Base-by-base conservation (phyloP, 2,329 filamentous ascomycete species). In the Colletotrichum musicola region DNA sequence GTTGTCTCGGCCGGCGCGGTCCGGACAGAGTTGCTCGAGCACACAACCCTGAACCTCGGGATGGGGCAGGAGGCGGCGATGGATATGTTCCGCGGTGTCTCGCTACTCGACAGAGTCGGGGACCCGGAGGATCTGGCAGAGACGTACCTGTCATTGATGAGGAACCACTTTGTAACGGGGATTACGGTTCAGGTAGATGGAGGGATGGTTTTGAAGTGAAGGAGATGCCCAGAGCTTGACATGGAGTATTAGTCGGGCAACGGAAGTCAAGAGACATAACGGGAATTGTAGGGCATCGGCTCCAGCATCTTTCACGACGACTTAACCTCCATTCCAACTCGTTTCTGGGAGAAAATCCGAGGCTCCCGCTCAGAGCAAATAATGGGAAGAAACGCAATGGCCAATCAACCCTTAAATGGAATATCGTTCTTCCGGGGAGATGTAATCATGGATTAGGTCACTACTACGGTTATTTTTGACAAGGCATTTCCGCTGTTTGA, bases 1-100 rank as follows among this genome's bases (percentile, higher is more conserved):
- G 74, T 85, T 0, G 86, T 92, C 1, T 81, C 78, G 61, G 88
- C 89, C 0, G 90, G 90, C 0, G 79, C 81, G 0, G 81, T 87
- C 0, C 75, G 82, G 46, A 89, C 87, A 6, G 81, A 82, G 49
- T 62, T 85, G 35, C 73, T 77, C 56, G 59, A 72, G 0, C 16
- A 38, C 16, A 9, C 12, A 1, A 47, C 35, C 2, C n/a, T 27
- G 61, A 58, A 46, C 1, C 38, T 71, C n/a, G 69, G 68, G 44
- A 61, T 40, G 7, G 57, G 65, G 3, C 30, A 30, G 22, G 51
- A 65, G 27, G 47, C n/a, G 5, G 55, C 20, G n/a, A 6, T 7
- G 38, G 4, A 16, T 2, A 47, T 40, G 40, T 54, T 54, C 14
- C n/a, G 49, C 4, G 22, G 12, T 14, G 25, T 13, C 5, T 22